A percentile compares a stretch with the other conserved stretches of the same genome.
These are phyloP conservation scores for Trichosporon faecale DNA, from an alignment of 1,284 basidiomycete genomes.

Conservation along the genomic window DNA sequence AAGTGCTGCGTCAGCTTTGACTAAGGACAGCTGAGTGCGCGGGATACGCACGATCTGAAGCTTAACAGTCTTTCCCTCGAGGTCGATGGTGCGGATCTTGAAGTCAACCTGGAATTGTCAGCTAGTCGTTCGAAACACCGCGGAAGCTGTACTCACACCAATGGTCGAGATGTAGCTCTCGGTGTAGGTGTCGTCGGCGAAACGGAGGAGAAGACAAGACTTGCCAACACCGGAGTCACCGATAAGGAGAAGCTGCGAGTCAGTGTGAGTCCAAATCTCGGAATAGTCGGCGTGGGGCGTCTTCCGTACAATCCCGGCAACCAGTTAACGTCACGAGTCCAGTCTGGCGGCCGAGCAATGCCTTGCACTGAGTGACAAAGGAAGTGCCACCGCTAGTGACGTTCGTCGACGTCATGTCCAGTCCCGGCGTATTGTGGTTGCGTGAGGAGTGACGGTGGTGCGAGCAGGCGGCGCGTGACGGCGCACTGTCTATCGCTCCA, in stretches of 20 bases:
- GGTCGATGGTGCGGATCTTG: constrained; percentile 99
- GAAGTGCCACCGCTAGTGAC: not conserved
- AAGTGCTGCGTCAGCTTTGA: constrained; percentile 28
- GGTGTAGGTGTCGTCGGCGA: constrained; percentile 99
- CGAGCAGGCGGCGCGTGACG: not conserved
- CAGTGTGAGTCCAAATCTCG: not conserved
- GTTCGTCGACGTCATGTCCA: not conserved
- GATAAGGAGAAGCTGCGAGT: constrained; percentile 61
- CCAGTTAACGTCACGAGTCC: not conserved
- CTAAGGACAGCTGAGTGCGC: constrained; percentile 33
- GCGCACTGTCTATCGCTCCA: not conserved
- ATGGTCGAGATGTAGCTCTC: constrained; percentile 99
- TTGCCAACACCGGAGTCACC: constrained; percentile 90
- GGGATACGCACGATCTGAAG: constrained; percentile 83
- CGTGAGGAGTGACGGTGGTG: not conserved
- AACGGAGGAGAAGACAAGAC: constrained; percentile 96
- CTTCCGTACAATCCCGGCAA: not conserved
- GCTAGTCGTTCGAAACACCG: not conserved
- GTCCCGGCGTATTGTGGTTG: not conserved
- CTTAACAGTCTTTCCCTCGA: constrained; percentile 99
- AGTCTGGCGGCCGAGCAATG: not conserved
- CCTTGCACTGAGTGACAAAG: not conserved
- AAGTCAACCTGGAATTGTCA: constrained; percentile 67
- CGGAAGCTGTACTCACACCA: constrained; percentile 59
- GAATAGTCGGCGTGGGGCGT: not conserved